These are phyloP conservation scores for Ilyonectria mors-panacis DNA, from an alignment of 2,329 filamentous ascomycete species.

Conservation along the genomic window DNA sequence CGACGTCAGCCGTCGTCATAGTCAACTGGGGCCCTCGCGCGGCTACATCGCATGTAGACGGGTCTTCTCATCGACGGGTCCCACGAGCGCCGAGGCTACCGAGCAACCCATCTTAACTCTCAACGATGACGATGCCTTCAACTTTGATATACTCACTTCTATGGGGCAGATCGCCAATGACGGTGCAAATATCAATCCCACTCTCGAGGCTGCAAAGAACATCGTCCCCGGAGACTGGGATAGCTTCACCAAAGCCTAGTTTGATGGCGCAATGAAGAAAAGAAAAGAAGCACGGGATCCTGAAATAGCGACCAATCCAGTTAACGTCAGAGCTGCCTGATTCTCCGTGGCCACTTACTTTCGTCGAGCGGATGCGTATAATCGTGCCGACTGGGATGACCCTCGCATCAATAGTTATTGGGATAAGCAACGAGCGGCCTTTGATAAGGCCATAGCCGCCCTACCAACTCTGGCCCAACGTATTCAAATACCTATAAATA, in stretches of 20 bases:
- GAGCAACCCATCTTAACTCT: neutral
- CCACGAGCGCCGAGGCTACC: neutral
- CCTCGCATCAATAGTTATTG: constrained; percentile 54
- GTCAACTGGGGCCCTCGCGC: neutral
- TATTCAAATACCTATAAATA: neutral
- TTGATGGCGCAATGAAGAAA: no score
- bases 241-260: no score
- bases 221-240: neutral
- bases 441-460: constrained; percentile 54
- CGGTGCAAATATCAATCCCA: neutral
- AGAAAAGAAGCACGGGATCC: no score
- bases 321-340: constrained; percentile 27
- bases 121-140: constrained; percentile 1
- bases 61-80: neutral
- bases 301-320: no score
- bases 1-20: neutral
- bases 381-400: constrained; percentile 54
- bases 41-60: neutral
- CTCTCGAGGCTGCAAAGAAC: neutral
- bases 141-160: neutral
- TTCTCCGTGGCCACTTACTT: constrained; percentile 58
- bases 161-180: neutral
- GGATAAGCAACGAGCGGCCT: constrained; percentile 51
- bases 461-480: constrained; percentile 43
- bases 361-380: constrained; percentile 56